Conservation (phyloP, 2,329 filamentous ascomycete genomes). For the Neonectria coccinea region DNA sequence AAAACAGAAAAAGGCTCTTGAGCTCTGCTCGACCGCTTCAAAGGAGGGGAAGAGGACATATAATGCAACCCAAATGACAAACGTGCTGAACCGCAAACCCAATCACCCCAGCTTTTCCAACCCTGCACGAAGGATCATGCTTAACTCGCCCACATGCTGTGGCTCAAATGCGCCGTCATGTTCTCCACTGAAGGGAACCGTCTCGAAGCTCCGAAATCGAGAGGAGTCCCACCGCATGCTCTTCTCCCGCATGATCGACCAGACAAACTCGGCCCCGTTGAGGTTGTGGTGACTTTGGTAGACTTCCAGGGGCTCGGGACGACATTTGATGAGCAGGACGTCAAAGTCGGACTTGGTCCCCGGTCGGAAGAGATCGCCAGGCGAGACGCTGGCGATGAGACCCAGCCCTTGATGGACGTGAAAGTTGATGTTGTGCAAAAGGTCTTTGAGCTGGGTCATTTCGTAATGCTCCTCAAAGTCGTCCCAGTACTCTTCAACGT, state of each 20-base stretch:
- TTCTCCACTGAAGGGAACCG: constrained; percentile 39
- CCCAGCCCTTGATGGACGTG: constrained; percentile 39
- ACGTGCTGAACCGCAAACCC: constrained; percentile 3
- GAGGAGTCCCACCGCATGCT: constrained; percentile 39
- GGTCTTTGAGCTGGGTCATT: constrained; percentile 19
- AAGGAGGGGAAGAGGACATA: neutral
- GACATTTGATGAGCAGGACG: constrained; percentile 40
- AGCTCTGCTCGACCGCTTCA: constrained; percentile 8
- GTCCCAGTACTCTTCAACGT: constrained; percentile 21
- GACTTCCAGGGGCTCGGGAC: constrained; percentile 17
- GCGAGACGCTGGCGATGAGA: constrained; percentile 37
- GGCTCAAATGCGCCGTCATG: constrained; percentile 42
- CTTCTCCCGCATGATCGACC: constrained; percentile 36
- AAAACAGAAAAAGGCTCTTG: neutral
- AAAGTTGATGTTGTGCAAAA: constrained; percentile 37
- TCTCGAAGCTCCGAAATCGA: constrained; percentile 37
- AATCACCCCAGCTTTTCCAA: constrained; percentile 30
- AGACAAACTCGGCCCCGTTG: constrained; percentile 25
- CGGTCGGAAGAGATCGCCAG: constrained; percentile 35
- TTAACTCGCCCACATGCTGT: constrained; percentile 36
- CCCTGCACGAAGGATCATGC: constrained; percentile 34
- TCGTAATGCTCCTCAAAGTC: constrained; percentile 22
- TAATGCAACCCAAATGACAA: constrained; percentile 6
- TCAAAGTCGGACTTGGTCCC: constrained; percentile 35
- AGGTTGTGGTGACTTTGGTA: constrained; percentile 1